Percentiles rank a stretch among this genome's conserved stretches.
Conservation (phyloP, 1,284 basidiomycete genomes). For the Austroboletus niveus region DNA sequence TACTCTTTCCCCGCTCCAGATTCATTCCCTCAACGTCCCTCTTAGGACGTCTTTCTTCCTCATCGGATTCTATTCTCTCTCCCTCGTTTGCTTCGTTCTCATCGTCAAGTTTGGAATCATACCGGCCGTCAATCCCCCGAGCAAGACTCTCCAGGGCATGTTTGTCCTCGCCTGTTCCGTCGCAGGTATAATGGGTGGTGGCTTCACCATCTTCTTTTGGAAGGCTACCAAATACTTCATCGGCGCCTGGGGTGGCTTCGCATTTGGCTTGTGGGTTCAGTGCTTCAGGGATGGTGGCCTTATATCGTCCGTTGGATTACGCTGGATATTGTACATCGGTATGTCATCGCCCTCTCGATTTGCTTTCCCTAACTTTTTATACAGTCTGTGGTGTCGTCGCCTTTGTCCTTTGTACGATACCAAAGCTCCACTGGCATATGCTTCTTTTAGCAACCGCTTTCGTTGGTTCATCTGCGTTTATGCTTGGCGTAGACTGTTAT, state of each 20-base stretch:
- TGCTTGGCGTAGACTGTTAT: conserved; percentile 92
- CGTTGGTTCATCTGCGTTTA: conserved; percentile 90
- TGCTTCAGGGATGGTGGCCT: conserved; percentile 82
- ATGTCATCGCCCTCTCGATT: conserved; percentile 16
- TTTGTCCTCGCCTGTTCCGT: conserved; percentile 84
- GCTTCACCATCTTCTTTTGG: conserved; percentile 86
- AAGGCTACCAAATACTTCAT: conserved; percentile 84
- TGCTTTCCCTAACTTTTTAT: conserved; percentile 19
- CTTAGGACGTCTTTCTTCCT: conserved; percentile 89
- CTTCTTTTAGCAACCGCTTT: conserved; percentile 81
- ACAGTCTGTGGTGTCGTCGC: conserved; percentile 55
- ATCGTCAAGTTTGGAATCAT: conserved; percentile 89
- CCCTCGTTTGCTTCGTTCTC: conserved; percentile 83
- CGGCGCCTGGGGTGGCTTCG: conserved; percentile 87
- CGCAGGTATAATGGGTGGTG: conserved; percentile 82
- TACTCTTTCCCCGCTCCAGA: conserved; percentile 12
- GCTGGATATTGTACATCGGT: conserved; percentile 90
- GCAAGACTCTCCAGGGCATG: conserved; percentile 76
- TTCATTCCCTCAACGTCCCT: conserved; percentile 9
- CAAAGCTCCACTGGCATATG: conserved; percentile 76
- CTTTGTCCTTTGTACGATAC: conserved; percentile 64
- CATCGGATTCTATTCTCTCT: conserved; percentile 85
- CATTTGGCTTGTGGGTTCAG: conserved; percentile 84
- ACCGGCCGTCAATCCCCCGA: conserved; percentile 79
- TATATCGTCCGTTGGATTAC: conserved; percentile 69